Conservation (phyloP, 23 red algal species). For the Gracilaria domingensis region DNA sequence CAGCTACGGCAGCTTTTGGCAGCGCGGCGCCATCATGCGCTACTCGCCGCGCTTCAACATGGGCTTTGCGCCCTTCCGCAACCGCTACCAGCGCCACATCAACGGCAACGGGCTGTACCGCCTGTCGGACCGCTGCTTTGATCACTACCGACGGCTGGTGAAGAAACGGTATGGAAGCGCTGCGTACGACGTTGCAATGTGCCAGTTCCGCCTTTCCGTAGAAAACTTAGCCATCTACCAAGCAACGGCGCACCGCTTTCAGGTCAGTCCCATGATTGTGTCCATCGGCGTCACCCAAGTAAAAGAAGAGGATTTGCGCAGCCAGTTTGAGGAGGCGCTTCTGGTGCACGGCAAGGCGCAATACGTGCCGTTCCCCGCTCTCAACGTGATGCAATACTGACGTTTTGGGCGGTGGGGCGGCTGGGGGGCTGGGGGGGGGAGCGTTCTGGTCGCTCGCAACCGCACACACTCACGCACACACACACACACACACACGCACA, state of each 20-base stretch:
- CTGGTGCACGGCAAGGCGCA: constrained; percentile 81
- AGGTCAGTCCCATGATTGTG: constrained; percentile 76
- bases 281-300: constrained; percentile 53
- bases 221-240: constrained; percentile 64
- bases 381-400: constrained; percentile 64
- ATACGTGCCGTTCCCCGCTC: constrained; percentile 33
- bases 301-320: constrained; percentile 39
- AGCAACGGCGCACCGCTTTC: constrained; percentile 79
- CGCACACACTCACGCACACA: too few relatives aligned
- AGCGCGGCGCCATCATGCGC: constrained; percentile 82
- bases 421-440: too few relatives aligned
- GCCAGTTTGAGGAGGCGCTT: constrained; percentile 54
- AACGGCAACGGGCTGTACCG: constrained; percentile 95
- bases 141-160: constrained; percentile 59
- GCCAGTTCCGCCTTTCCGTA: constrained; percentile 60
- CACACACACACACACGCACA: too few relatives aligned
- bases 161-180: constrained; percentile 64
- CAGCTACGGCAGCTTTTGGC: constrained; percentile 63
- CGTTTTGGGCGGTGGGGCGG: neutral
- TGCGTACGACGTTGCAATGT: constrained; percentile 88
- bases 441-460: too few relatives aligned
- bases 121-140: constrained; percentile 81
- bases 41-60: constrained; percentile 73
- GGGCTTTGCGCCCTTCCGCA: constrained; percentile 83
- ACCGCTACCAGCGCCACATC: constrained; percentile 80